Evolutionary conservation across 2,329 filamentous ascomycete species (phyloP), one percentile per base, ranked within the genome.

Genomic region (Colletotrichum tropicicola): DNA sequence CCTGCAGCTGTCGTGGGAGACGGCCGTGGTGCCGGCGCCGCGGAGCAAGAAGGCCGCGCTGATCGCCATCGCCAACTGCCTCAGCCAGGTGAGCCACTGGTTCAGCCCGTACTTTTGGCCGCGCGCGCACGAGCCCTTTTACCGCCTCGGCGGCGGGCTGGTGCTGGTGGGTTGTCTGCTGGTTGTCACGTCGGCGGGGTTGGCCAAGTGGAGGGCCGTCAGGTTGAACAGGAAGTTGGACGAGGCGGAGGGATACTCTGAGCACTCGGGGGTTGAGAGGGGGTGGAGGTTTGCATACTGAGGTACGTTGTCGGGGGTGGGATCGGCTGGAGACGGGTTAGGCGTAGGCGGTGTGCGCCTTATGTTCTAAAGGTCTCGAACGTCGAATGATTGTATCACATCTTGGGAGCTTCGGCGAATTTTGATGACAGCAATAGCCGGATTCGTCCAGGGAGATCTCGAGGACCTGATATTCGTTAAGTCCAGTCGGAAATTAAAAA

Each of bases 91-190:
- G 21, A 77, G 75, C 49, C 78, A 79, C 61, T 79, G 77, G 76
- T 79, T 78, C 56, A 78, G 73, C 51, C 76, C 77, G 0, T 78
- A 79, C 69, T 80, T 80, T 52, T 73, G 68, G 65, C 70, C 72
- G 5, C 65, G 54, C 12, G 59, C 65, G 32, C 70, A 73, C 17
- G 70, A 71, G 68, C 71, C 72, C 2, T 71, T 64, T 45, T 73
- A 73, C 57, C 65, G 70, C 15, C 68, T 73, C 13, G 70, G 70
- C 3, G 70, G 70, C n/a, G 69, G 68, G 2, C 58, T 72, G 17
- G 65, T 68, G 6, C 86, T 30, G 82, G 80, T 54, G 90, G 90
- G 70, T 86, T 90, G 68, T 91, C 86, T 68, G 90, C 89, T 73
- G 93, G 90, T 54, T 92, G 58, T 70, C 5, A 47, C 65, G 2